These are phyloP conservation scores for Artemisia annua DNA, from an alignment of 129 eudicot species.

Conservation along the genomic window DNA sequence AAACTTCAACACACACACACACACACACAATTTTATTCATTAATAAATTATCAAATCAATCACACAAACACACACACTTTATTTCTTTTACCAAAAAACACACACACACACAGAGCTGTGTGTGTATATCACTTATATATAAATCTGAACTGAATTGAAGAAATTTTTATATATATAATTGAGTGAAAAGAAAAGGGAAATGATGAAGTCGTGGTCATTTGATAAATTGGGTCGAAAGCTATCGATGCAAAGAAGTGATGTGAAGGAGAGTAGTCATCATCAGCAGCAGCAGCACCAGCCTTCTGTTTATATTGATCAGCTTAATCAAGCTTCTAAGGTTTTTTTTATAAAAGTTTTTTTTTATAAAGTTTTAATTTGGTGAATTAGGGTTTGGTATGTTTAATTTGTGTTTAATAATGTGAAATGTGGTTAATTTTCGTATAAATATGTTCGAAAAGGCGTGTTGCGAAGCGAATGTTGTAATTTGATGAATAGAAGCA, in stretches of 20 bases:
- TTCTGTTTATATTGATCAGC: conserved; percentile 53
- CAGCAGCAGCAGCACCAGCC: conserved; percentile 37
- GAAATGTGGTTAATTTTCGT: conserved; percentile 7
- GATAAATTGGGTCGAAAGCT: conserved; percentile 57
- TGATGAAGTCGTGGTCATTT: conserved; percentile 73
- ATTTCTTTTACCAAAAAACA: conserved; percentile 10
- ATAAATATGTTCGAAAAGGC: no score
- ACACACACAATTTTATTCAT: neutral
- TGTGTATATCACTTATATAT: no score
- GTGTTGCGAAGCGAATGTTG: no score
- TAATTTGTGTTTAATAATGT: neutral
- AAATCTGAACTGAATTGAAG: neutral
- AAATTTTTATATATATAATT: neutral
- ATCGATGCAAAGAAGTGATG: conserved; percentile 57
- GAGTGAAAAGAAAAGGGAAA: neutral
- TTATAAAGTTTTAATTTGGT: neutral
- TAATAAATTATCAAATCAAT: neutral
- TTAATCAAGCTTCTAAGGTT: conserved; percentile 79
- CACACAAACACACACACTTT: neutral
- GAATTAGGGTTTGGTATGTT: conserved; percentile 32
- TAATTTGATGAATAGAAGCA: no score
- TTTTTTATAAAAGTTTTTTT: neutral
- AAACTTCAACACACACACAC: conserved; percentile 30
- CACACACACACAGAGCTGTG: no score
- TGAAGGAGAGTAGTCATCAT: conserved; percentile 32